Conservation (phyloP, 441 rosid species). For the Jatropha podagrica region DNA sequence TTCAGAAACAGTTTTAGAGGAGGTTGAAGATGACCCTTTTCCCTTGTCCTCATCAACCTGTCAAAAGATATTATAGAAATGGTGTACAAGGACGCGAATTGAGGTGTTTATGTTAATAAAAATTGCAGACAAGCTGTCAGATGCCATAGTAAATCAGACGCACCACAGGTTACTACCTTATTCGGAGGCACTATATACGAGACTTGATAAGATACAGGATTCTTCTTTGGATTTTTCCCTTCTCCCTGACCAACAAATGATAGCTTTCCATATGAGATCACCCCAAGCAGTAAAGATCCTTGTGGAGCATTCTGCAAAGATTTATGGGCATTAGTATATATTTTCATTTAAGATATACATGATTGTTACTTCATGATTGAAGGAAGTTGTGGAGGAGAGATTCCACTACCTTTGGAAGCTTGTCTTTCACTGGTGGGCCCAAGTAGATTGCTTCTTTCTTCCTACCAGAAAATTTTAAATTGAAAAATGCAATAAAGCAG, state of each 20-base stretch:
- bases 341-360: not conserved
- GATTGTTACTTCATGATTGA: not conserved
- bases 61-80: conserved; percentile 14
- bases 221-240: conserved; percentile 61
- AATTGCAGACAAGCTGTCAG: conserved; percentile 12
- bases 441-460: conserved; percentile 83
- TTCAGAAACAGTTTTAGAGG: conserved; percentile 61
- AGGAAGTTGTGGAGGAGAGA: conserved; percentile 12
- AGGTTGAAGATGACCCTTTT: conserved; percentile 52
- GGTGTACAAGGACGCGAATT: not conserved
- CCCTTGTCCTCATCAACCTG: conserved; percentile 83
- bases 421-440: conserved; percentile 84
- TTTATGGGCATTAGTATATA: conserved; percentile 14
- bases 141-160: conserved; percentile 17
- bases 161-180: conserved; percentile 55
- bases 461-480: conserved; percentile 41
- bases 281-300: conserved; percentile 84
- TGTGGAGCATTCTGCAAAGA: conserved; percentile 72
- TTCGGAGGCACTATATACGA: conserved; percentile 80
- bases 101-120: not conserved
- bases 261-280: conserved; percentile 72
- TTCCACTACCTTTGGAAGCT: conserved; percentile 77
- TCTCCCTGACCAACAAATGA: conserved; percentile 49
- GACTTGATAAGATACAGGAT: conserved; percentile 64
- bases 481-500: conserved; percentile 14